phyloP scores from a whole-genome alignment of 2,329 filamentous ascomycete species.

The Colletotrichum sp. region DNA sequence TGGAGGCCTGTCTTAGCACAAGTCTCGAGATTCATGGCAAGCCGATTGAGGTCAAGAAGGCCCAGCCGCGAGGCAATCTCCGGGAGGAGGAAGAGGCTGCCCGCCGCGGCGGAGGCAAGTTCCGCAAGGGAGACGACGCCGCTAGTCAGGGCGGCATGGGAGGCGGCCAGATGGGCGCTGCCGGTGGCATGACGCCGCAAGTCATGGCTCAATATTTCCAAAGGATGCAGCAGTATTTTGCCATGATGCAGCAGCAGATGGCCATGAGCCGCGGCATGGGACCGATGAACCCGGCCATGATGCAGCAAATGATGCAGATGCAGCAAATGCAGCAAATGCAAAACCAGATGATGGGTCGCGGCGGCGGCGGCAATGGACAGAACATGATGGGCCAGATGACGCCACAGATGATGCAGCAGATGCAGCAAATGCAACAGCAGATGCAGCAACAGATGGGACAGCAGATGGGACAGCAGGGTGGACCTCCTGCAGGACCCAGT shows the following conservation, averaged over 20 bases:
- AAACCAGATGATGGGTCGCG: constrained; percentile 52
- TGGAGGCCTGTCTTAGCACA: constrained; percentile 85
- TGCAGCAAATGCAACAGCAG: constrained; percentile 61
- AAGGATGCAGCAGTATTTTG: constrained; percentile 96
- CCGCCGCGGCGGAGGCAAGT: constrained; percentile 60
- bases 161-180: constrained; percentile 43
- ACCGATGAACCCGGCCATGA: constrained; percentile 76
- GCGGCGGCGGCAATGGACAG: constrained; percentile 37
- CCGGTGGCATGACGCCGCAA: constrained; percentile 84
- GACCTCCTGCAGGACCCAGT: constrained; percentile 23
- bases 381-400: constrained; percentile 49
- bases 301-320: constrained; percentile 79
- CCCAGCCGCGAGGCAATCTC: constrained; percentile 92
- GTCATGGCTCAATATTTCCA: constrained; percentile 99
- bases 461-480: constrained; percentile 48
- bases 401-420: constrained; percentile 65
- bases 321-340: constrained; percentile 65
- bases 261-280: constrained; percentile 78
- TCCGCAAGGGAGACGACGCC: constrained; percentile 58
- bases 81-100: constrained; percentile 85
- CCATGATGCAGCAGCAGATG: constrained; percentile 94
- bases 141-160: constrained; percentile 40
- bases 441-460: constrained; percentile 37
- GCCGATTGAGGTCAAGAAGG: constrained; percentile 97
- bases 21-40: constrained; percentile 94